Percentiles rank a stretch among this genome's conserved stretches.
Conservation (phyloP, 345 rosid genomes). For the Corchorus olitorius region DNA sequence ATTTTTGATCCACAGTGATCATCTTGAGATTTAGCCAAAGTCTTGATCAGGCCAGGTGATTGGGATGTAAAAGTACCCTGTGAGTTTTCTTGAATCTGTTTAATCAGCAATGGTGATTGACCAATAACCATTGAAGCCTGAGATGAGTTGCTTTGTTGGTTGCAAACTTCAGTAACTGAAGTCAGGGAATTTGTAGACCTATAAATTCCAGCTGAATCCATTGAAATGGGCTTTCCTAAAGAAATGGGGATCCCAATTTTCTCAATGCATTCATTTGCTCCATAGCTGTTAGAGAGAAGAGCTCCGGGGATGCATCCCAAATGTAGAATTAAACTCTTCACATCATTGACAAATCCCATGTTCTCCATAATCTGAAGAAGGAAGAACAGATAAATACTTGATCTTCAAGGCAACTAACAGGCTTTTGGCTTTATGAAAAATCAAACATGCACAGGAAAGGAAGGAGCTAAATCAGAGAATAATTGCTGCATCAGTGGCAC, state of each 20-base stretch:
- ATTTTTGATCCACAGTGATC: constrained; percentile 14
- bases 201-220: constrained; percentile 32
- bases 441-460: neutral
- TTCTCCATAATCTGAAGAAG: constrained; percentile 81
- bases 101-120: constrained; percentile 26
- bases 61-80: constrained; percentile 28
- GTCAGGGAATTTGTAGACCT: constrained; percentile 37
- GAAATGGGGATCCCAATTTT: constrained; percentile 53
- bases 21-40: constrained; percentile 24
- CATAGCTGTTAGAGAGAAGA: constrained; percentile 56
- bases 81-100: constrained; percentile 29
- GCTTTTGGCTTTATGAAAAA: neutral
- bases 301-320: constrained; percentile 78
- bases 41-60: constrained; percentile 14
- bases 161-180: constrained; percentile 37
- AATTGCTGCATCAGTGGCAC: neutral
- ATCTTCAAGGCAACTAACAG: neutral
- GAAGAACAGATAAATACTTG: constrained; percentile 12
- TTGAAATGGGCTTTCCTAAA: constrained; percentile 32
- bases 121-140: constrained; percentile 32
- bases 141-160: constrained; percentile 44
- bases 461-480: neutral
- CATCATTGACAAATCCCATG: constrained; percentile 72
- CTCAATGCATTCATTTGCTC: constrained; percentile 41
- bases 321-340: constrained; percentile 70